Evolutionary conservation across 306 rosid genomes (phyloP), one percentile per base, ranked within the genome.

Genomic region (Ochetophila trinervis): DNA sequence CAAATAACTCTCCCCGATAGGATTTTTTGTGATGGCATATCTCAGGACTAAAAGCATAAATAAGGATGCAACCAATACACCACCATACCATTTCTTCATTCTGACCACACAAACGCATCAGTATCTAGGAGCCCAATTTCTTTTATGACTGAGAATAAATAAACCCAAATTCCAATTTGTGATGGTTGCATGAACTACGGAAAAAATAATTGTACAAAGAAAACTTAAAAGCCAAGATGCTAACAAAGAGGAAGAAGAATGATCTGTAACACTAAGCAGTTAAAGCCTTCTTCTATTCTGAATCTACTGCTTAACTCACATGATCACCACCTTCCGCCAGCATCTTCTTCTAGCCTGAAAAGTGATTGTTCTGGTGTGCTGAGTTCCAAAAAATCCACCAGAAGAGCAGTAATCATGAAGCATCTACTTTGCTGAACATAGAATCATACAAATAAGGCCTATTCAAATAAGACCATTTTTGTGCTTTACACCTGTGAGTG

Each of bases 11-110:
- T 85, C 72, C 67, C 80, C 69, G 60, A 76, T 68, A 34, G 96
- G 87, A 78, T 76, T 85, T 72, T 79, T 88, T 67, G 78, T 67
- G 74, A 85, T 50, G 71, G 82, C 90, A 70, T 94, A 84, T 79
- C 91, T 82, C 81, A 94, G 78, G 57, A 85, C 67, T 81, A 83
- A 55, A 79, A 93, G 82, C 95, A 79, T 93, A 85, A 86, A 81
- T 53, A 82, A 54, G 30, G 91, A 85, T 47, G 79, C 87, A 70
- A 86, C 65, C 64, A 88, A 54, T 77, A 86, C 80, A 69, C 87
- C 83, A 19, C 97, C 90, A 60, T 81, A 88, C 71, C 79, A 88
- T 87, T 74, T 94, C 83, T 94, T 90, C 99, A 94, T 94, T 76
- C 79, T 86, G 71, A 71, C 37, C 66, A 77, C 63, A 22, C 69